These are phyloP conservation scores for Caloboletus firmus DNA, from an alignment of 1,284 basidiomycete genomes.

Conservation along the genomic window DNA sequence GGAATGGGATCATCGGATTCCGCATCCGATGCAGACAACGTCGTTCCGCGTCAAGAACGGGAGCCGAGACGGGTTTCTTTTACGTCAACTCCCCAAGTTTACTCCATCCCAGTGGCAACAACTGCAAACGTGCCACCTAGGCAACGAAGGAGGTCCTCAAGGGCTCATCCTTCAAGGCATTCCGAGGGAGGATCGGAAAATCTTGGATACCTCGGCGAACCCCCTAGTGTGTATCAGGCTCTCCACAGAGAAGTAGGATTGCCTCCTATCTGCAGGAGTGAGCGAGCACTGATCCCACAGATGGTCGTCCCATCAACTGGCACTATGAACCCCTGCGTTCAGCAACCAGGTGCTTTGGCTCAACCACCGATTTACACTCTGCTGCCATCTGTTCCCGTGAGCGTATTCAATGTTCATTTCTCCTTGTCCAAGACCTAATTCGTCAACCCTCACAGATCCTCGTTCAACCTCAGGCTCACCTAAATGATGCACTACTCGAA, in stretches of 20 bases:
- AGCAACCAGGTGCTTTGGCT: background rate
- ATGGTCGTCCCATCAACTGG: background rate
- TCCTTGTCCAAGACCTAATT: background rate
- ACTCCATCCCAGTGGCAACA: too few species aligned
- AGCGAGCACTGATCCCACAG: background rate
- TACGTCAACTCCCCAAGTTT: background rate
- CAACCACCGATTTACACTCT: background rate
- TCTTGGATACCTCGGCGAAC: background rate
- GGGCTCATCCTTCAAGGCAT: background rate
- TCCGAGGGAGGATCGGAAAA: background rate
- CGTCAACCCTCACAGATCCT: background rate
- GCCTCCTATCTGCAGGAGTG: background rate
- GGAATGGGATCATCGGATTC: background rate
- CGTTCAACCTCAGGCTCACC: background rate
- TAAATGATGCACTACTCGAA: constrained; percentile 6
- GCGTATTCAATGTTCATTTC: background rate
- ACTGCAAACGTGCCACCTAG: background rate
- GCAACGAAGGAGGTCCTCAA: background rate
- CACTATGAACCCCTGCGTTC: background rate
- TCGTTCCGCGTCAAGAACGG: background rate
- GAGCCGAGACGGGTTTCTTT: background rate
- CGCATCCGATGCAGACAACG: background rate
- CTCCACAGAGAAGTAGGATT: background rate
- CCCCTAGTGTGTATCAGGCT: background rate
- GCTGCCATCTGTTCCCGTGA: background rate